Percentiles rank a stretch among this genome's conserved stretches.
phyloP scores from a whole-genome alignment of 1,139 yeast species.

The Kurtzmaniella natalensis region DNA sequence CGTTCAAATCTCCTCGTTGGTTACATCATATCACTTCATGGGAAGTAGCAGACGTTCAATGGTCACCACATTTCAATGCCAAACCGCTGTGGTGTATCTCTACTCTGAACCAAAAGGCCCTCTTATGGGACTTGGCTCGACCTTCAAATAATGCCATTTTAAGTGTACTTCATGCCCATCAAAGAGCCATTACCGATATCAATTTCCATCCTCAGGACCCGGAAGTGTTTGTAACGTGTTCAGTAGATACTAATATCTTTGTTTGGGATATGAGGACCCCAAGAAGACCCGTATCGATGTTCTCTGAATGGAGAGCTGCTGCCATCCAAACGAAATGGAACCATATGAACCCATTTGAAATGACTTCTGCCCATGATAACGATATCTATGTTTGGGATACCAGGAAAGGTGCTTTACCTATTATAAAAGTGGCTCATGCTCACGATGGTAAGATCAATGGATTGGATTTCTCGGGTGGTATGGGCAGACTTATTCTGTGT shows the following conservation, averaged over 20 bases:
- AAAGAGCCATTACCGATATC: constrained; percentile 91
- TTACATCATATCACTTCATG: constrained; percentile 88
- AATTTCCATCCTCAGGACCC: constrained; percentile 88
- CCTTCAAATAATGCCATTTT: constrained; percentile 77
- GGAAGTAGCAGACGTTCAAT: constrained; percentile 98
- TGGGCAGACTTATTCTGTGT: constrained; percentile 65
- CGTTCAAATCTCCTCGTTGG: constrained; percentile 93
- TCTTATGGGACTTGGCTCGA: constrained; percentile 86
- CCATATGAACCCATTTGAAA: constrained; percentile 62
- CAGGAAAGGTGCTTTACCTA: constrained; percentile 75
- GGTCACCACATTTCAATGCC: constrained; percentile 82
- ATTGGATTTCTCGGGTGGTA: constrained; percentile 68
- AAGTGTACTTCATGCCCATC: constrained; percentile 82
- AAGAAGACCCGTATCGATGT: constrained; percentile 61
- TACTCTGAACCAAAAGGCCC: constrained; percentile 90
- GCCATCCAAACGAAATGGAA: constrained; percentile 97
- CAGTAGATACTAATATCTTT: constrained; percentile 81
- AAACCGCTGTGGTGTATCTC: constrained; percentile 91
- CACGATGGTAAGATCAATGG: constrained; percentile 86
- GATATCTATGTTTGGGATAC: constrained; percentile 83
- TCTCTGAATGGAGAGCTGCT: constrained; percentile 93
- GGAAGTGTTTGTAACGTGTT: constrained; percentile 87
- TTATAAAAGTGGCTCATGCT: constrained; percentile 58
- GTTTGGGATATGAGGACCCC: constrained; percentile 92
- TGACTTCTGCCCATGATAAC: constrained; percentile 86